Base-by-base conservation (phyloP, 2,329 filamentous ascomycete species). In the Aspergillaceae sp. region DNA sequence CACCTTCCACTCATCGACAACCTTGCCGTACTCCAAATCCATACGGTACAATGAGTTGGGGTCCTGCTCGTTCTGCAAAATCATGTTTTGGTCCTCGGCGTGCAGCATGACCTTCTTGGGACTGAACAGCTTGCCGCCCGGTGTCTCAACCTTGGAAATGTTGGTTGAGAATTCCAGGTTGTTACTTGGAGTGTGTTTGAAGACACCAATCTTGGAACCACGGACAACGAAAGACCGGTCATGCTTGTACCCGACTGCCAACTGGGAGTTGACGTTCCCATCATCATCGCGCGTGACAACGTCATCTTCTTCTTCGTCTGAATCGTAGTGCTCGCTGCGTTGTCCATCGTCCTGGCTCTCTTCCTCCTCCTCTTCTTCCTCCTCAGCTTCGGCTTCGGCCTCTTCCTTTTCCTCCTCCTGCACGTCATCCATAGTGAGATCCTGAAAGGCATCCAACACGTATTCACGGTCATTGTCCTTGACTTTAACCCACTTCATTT, bases 91-190 rank as follows among this genome's bases (percentile, higher is more conserved):
- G 69, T 96, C 90, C 65, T 92, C 87, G 29, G 86, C 85, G 62
- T 96, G 90, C 41, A 96, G 75, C 90, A 96, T 96, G 60, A 95
- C 87, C 73, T 95, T 98, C 72, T 87, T 94, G 5, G 92, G 92
- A 51, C 84, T 90, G 73, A 98, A 96, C 0, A 90, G 75, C 63
- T 84, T 86, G 57, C 92, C 92, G 40, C 80, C 79, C 2, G 90
- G 87, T 0, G 91, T 95, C 65, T 89, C 83, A 43, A 98, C 87
- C 68, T 94, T 95, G 50, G 88, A 95, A 59, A 98, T 98, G 54
- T 90, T 97, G 49, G 92, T 98, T 8, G 88, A 88, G 67, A 97
- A 98, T 64, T 97, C 87, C 10, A 98, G 78, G 54, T 91, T 84
- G 64, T 97, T 94, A 70, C 94, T 87, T 0, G 83, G 76, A 0